Base-by-base conservation (phyloP, 306 rosid species). In the Glycine latifolia region DNA sequence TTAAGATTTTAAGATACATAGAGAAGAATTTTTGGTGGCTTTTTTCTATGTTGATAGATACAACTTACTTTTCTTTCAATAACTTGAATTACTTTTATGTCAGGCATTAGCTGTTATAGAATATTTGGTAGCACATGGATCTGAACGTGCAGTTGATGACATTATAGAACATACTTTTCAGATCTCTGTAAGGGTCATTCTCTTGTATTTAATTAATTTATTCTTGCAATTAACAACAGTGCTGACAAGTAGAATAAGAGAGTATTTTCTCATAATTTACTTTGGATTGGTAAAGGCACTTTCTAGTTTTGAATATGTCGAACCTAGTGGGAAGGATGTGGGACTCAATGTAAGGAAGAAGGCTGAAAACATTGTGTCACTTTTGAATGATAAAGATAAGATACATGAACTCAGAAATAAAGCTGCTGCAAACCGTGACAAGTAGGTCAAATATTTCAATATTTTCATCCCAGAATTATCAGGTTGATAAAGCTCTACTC, bases 121-220 rank as follows among this genome's bases (percentile, higher is more conserved):
- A 87, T 96, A 96, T 86, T 84, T 96, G 91, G 91, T 93, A 67
- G 87, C 91, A 35, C 85, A 96, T 91, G 99, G 98, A 83, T 93
- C 99, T 62, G 99, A 96, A 61, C 99, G 98, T 79, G 98, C 98
- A 15, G 97, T 96, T 73, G 99, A 96, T 83, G 99, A 96, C 89
- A 91, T 96, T 83, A 88, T 96, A 67, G 99, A 96, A 71, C 99
- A 96, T 79, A 96, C 99, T 73, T 96, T 96, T 80, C 99, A 93
- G 84, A 93, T 96, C 75, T 93, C 99, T 1, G 99, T 96, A 88
- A 87, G 91, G 73, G 76, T 39, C 46, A 58, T 43, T 67, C 74
- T 63, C 39, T 33, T 77, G 72, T 78, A 54, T 80, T 74, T 15
- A 43, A 63, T 37, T 60, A 50, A 9, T 12, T 79, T 80, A 8